Conservation (phyloP, 139 green algal genomes). For the Chlamydomonas incerta region DNA sequence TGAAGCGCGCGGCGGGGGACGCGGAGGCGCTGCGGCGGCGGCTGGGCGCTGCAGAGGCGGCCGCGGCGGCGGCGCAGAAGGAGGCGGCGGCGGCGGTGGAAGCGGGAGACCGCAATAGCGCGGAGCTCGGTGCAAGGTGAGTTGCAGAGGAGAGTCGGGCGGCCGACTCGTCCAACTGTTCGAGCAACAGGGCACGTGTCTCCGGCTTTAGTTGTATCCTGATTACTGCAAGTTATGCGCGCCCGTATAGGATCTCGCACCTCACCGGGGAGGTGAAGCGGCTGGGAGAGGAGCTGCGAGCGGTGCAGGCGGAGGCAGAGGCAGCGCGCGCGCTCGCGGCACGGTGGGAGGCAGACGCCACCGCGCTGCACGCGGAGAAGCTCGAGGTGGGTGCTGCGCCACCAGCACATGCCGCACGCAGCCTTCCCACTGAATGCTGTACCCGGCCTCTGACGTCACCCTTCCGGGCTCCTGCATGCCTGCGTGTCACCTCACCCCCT, state of each 20-base stretch:
- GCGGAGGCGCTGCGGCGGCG: background rate
- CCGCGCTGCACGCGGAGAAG: conserved; percentile 2
- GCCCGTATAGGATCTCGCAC: too few relatives aligned
- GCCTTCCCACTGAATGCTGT: too few relatives aligned
- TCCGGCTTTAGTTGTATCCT: too few relatives aligned
- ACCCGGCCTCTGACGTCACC: too few relatives aligned
- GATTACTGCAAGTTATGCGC: too few relatives aligned
- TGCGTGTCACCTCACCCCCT: too few relatives aligned
- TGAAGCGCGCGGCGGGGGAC: background rate
- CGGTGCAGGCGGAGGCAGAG: background rate
- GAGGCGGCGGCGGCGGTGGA: conserved; percentile 5
- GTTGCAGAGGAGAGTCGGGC: background rate
- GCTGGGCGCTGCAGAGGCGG: conserved; percentile 18
- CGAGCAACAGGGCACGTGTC: too few relatives aligned
- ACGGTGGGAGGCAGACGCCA: background rate
- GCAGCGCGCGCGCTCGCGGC: background rate
- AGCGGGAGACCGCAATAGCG: background rate
- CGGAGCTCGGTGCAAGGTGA: conserved; percentile 1
- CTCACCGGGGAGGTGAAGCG: background rate
- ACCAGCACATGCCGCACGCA: too few relatives aligned
- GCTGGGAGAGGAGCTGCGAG: background rate
- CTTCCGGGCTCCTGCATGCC: too few relatives aligned
- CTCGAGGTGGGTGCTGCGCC: background rate
- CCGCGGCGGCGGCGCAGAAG: background rate
- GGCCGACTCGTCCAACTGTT: too few relatives aligned